A percentile compares a stretch with the other conserved stretches of the same genome.
Evolutionary conservation across 805 yeast genomes (phyloP).

Genomic region (Candida caryicola): DNA sequence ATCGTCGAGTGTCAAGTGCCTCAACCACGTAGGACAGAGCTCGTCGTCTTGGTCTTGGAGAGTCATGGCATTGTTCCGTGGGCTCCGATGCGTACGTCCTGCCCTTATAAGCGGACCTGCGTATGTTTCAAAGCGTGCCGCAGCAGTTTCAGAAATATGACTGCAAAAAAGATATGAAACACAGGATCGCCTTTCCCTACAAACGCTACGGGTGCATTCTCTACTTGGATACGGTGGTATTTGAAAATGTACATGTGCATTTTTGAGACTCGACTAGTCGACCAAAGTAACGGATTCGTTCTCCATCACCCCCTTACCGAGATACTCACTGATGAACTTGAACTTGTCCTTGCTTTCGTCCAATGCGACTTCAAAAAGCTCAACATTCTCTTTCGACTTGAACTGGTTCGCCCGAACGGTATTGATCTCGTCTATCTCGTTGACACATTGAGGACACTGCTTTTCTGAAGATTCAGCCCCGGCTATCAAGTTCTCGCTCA

Average conservation of each 20-base stretch:
- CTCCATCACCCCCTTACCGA: conserved; percentile 87
- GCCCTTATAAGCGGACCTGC: too few species aligned
- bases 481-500: conserved; percentile 44
- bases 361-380: conserved; percentile 59
- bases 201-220: too few species aligned
- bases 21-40: conserved; percentile 7
- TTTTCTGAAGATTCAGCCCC: conserved; percentile 9
- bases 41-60: too few species aligned
- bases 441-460: conserved; percentile 73
- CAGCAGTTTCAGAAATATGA: neutral
- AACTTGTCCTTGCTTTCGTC: conserved; percentile 58
- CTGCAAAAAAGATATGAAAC: conserved; percentile 1
- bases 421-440: conserved; percentile 65
- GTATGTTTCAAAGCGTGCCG: too few species aligned
- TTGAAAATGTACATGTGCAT: too few species aligned
- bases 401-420: conserved; percentile 59
- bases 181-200: too few species aligned
- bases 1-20: too few species aligned
- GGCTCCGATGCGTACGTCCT: too few species aligned
- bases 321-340: conserved; percentile 72
- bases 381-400: conserved; percentile 59
- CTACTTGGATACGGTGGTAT: too few species aligned
- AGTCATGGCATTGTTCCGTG: too few species aligned
- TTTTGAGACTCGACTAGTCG: too few species aligned
- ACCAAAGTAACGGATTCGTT: conserved; percentile 18